Evolutionary conservation across 1,284 basidiomycete species (phyloP).

Genomic region (Gastroboletus turbinatus): DNA sequence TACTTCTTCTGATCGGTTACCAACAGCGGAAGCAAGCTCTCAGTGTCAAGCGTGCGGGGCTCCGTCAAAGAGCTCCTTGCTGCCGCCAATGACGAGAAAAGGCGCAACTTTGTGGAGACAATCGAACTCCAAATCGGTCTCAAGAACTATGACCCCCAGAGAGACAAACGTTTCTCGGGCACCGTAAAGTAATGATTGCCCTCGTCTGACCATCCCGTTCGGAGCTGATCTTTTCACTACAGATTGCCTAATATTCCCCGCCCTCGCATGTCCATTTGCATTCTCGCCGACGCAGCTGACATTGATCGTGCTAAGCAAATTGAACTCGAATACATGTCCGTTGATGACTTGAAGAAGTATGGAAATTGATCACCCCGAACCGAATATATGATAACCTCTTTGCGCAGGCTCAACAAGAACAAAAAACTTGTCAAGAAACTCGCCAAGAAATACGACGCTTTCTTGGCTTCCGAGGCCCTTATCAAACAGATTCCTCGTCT

Average conservation of each 20-base stretch:
- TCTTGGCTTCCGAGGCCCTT: conserved; percentile 95
- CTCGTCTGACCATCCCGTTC: neutral
- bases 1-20: conserved; percentile 4
- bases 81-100: conserved; percentile 79
- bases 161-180: conserved; percentile 96
- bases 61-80: conserved; percentile 85
- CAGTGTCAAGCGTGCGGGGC: conserved; percentile 98
- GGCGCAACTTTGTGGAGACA: conserved; percentile 89
- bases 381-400: neutral
- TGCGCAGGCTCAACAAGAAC: conserved; percentile 92
- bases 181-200: conserved; percentile 78
- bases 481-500: conserved; percentile 99
- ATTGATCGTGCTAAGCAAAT: conserved; percentile 99
- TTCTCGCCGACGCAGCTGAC: conserved; percentile 98
- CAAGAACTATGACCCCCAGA: conserved; percentile 97
- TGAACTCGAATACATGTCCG: conserved; percentile 98
- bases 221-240: conserved; percentile 5
- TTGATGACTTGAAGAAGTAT: conserved; percentile 98
- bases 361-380: conserved; percentile 23
- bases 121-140: conserved; percentile 96
- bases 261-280: conserved; percentile 99
- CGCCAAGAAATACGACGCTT: conserved; percentile 99
- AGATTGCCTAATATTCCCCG: conserved; percentile 96
- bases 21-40: conserved; percentile 64
- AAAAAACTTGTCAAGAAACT: conserved; percentile 99